Conservation (phyloP, 208 protist genomes). For the Leptomonas pyrrhocoris region DNA sequence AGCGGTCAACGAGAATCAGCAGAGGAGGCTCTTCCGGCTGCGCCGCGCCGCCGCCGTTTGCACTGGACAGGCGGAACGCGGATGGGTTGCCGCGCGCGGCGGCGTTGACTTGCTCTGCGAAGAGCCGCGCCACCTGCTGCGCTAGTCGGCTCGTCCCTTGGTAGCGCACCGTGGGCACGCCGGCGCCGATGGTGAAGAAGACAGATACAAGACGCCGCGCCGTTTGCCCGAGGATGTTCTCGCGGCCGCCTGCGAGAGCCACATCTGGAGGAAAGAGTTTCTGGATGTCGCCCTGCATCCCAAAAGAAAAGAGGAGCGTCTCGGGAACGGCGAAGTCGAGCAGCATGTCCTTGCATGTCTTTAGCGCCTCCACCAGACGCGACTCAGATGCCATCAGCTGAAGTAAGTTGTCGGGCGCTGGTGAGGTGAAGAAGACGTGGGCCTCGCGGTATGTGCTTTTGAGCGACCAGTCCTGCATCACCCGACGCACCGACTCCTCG, state of each 20-base stretch:
- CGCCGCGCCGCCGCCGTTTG: background rate
- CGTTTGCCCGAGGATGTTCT: conserved; percentile 53
- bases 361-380: conserved; percentile 44
- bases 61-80: conserved; percentile 41
- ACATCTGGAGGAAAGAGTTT: conserved; percentile 51
- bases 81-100: conserved; percentile 32
- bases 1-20: conserved; percentile 87
- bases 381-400: conserved; percentile 50
- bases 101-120: conserved; percentile 44
- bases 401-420: conserved; percentile 40
- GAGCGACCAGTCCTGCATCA: conserved; percentile 73
- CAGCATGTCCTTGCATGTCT: conserved; percentile 70
- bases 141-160: conserved; percentile 58
- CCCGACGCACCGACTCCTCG: conserved; percentile 45
- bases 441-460: conserved; percentile 67
- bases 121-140: conserved; percentile 45
- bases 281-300: conserved; percentile 53
- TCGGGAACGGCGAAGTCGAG: conserved; percentile 73
- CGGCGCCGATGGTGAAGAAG: conserved; percentile 61
- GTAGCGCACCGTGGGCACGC: conserved; percentile 67
- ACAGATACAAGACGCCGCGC: conserved; percentile 60
- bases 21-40: conserved; percentile 40
- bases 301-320: conserved; percentile 69
- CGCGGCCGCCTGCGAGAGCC: conserved; percentile 33
- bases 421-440: conserved; percentile 76